Evolutionary conservation across 805 yeast genomes (phyloP), one percentile per base, ranked within the genome.

Genomic region (Candida maesae): DNA sequence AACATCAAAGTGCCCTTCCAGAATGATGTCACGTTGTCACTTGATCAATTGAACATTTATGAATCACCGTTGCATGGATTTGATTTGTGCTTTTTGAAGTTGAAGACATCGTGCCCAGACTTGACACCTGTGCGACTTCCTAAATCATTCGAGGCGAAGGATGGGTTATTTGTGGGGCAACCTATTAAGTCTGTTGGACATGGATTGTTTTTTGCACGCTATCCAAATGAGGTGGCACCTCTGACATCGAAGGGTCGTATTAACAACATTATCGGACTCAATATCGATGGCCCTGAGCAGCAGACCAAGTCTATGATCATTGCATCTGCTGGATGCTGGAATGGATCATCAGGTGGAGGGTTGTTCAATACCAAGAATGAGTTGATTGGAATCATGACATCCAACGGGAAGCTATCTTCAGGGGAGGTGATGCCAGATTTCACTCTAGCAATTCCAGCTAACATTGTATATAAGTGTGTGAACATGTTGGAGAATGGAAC

Each of bases 301-400:
- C n/a, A 20, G 21, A 44, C 45, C 7, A 32, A 21, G 12, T 40
- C 59, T 1, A 38, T 58, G 44, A 15, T 58, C n/a, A 34, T 58
- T 3, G 55, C 45, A 2, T 51, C 58, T 12, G 58, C 60, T 5
- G 50, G 53, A 14, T 58, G 61, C 30, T 58, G 61, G 61, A 58
- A 56, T 36, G 61, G 61, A 3, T 55, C 60, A 13, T 52, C 58
- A 11, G 61, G 61, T 6, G 61, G 61, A 5, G 60, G 61, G 1
- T 17, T 56, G n/a, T 56, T 58, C 36, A 56, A 50, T 32, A 36
- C 35, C 6, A 33, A 27, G 1, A 44, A 54, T 35, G 59, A 58
- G 37, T 34, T 58, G 12, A 34, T 58, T 33, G 61, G 61, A 3
- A 42, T 58, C 25, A 55, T 56, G 60, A 56, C 61, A 3, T 56